These are phyloP conservation scores for Termitomyces sp. DNA, from an alignment of 768 basidiomycete species.

Conservation along the genomic window DNA sequence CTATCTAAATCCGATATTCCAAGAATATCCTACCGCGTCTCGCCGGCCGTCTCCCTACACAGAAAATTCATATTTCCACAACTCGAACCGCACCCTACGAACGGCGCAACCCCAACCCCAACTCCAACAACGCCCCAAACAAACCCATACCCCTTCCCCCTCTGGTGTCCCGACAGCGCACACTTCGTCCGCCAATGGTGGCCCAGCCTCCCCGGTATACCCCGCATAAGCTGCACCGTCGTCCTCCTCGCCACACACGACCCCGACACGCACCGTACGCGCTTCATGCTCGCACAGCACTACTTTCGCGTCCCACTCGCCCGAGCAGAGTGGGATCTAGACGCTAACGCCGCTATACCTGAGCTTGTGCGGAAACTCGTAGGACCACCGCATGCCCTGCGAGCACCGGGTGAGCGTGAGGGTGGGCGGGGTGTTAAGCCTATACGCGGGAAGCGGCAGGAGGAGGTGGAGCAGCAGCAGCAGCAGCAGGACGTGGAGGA, in stretches of 20 bases:
- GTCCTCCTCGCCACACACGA: constrained; percentile 62
- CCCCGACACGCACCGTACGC: constrained; percentile 49
- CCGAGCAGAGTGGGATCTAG: constrained; percentile 24
- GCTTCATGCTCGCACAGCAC: constrained; percentile 68
- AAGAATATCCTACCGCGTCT: constrained; percentile 30
- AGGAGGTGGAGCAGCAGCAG: constrained; percentile 11
- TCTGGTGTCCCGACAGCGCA: constrained; percentile 68
- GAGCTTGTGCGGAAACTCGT: constrained; percentile 8
- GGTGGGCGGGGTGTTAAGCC: not conserved
- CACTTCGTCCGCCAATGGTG: constrained; percentile 82
- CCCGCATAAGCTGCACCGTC: constrained; percentile 66
- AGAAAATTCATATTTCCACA: constrained; percentile 49
- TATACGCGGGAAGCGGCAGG: too few species aligned
- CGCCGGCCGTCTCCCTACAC: constrained; percentile 40
- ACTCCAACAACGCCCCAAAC: too few species aligned
- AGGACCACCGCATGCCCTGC: constrained; percentile 4
- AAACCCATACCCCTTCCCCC: constrained; percentile 62
- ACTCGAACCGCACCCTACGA: not conserved
- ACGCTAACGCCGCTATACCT: not conserved
- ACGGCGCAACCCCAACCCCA: too few species aligned
- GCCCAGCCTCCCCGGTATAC: constrained; percentile 60
- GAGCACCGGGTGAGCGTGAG: not conserved
- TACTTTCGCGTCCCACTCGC: constrained; percentile 67
- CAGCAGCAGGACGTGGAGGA: constrained; percentile 14
- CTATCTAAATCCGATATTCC: constrained; percentile 28